Percentiles rank a stretch among this genome's conserved stretches.
These are phyloP conservation scores for Colletotrichum costaricense DNA, from an alignment of 2,329 filamentous ascomycete species.

Conservation along the genomic window DNA sequence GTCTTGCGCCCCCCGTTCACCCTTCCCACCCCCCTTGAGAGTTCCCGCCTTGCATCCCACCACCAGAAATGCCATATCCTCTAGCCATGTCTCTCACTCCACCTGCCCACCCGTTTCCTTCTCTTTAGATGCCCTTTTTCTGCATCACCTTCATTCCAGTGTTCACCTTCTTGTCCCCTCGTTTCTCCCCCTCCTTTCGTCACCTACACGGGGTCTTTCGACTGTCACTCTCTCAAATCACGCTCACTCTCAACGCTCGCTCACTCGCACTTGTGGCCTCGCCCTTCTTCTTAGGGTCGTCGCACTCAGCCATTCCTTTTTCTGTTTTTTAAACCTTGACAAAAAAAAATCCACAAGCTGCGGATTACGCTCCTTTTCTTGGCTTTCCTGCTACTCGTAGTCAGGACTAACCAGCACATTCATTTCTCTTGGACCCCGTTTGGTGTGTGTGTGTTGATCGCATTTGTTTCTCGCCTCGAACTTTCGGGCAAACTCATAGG, in stretches of 20 bases:
- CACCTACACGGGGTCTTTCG: constrained; percentile 31
- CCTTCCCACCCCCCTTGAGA: constrained; percentile 11
- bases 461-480: constrained; percentile 33
- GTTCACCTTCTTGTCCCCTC: constrained; percentile 26
- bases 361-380: constrained; percentile 31
- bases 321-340: background rate
- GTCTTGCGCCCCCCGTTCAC: background rate
- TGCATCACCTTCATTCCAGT: constrained; percentile 34
- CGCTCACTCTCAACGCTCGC: constrained; percentile 5
- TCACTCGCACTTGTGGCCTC: constrained; percentile 13
- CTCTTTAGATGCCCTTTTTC: constrained; percentile 19
- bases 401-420: constrained; percentile 14
- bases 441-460: constrained; percentile 36
- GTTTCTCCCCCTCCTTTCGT: constrained; percentile 31
- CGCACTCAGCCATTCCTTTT: constrained; percentile 33
- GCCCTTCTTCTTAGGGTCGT: constrained; percentile 9
- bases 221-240: constrained; percentile 25
- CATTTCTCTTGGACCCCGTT: constrained; percentile 29
- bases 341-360: background rate
- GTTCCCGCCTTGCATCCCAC: constrained; percentile 8
- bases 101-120: constrained; percentile 20
- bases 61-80: constrained; percentile 33
- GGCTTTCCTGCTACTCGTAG: constrained; percentile 19
- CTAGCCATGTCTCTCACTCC: constrained; percentile 32
- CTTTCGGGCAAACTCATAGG: constrained; percentile 3